Evolutionary conservation across 352 stramenopile species (phyloP), one percentile per base, ranked within the genome.

Genomic region (Globisporangium carolinianum): DNA sequence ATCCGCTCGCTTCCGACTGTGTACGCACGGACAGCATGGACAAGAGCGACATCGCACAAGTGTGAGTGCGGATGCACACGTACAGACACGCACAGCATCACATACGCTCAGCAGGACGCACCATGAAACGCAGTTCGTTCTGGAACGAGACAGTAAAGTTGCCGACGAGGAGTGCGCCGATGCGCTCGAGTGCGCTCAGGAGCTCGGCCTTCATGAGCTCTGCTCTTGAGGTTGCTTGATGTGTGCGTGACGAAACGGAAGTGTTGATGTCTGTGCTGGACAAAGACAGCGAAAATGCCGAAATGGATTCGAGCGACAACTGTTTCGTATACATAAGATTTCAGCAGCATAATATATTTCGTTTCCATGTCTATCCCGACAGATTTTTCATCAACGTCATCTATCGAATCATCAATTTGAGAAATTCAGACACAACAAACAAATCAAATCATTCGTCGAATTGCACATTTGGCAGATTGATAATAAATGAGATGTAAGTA

Each of bases 51-150:
- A 43, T 8, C 39, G 39, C 32, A 73, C 11, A 41, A 48, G 6
- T 24, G 45, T 48, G 45, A 17, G 48, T 24, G 35, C 12, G 24
- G 8, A 32, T 51, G 47, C 18, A 6, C 37, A 55, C 55, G 53
- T 46, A 54, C 12, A 45, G 35, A 53, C 37, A 55, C n/a, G 46
- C 15, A 57, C 36, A 24, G 11, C 6, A 18, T 1, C 45, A 15
- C 9, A 15, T 0, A 35, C 17, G 24, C 24, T 32, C 24, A 32
- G 24, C 24, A 32, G 3, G 14, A 57, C 64, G 47, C 50, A 94
- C 83, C 83, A 94, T 94, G 57, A 94, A 90, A 56, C 83, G 83
- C 50, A 94, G 67, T 54, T 94, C 83, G 56, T 94, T 94, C 67
- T 94, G 79, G 63, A 94, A 86, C 10, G 83, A 90, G 37, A 77